Evolutionary conservation across 345 rosid genomes (phyloP).

Genomic region (Citrus inodora): DNA sequence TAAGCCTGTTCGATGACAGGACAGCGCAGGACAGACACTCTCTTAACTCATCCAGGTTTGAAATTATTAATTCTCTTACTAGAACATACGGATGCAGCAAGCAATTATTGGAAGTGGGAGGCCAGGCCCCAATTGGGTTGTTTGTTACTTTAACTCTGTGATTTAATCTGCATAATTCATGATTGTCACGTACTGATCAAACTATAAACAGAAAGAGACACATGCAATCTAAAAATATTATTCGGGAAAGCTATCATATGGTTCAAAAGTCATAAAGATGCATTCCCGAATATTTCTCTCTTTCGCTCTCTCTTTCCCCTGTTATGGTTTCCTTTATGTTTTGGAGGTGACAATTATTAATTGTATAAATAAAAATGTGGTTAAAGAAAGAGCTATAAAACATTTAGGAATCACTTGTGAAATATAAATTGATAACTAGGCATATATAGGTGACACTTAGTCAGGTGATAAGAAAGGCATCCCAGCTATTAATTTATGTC

Average conservation of each 20-base stretch:
- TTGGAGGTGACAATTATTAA: too few relatives aligned
- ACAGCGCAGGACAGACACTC: too few relatives aligned
- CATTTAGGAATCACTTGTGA: conserved; percentile 5
- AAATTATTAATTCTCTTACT: too few relatives aligned
- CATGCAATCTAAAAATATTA: not conserved
- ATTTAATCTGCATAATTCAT: not conserved
- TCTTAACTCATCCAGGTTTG: too few relatives aligned
- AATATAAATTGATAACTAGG: not conserved
- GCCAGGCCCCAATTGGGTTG: not conserved
- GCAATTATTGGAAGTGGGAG: not conserved
- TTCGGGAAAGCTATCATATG: not conserved
- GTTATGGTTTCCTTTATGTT: not conserved
- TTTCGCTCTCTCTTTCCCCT: too few relatives aligned
- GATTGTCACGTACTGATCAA: not conserved
- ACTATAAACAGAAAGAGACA: not conserved
- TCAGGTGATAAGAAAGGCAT: not conserved
- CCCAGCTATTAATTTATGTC: not conserved
- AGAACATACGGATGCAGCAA: too few relatives aligned
- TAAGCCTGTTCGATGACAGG: too few relatives aligned
- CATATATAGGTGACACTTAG: not conserved
- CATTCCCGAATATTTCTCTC: conserved; percentile 1
- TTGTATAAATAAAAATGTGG: not conserved
- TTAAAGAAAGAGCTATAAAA: not conserved
- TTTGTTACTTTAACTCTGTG: not conserved
- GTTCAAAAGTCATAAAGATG: conserved; percentile 12